Evolutionary conservation across 345 rosid genomes (phyloP), one percentile per base, ranked within the genome.

Genomic region (Eucalyptus curtisii): DNA sequence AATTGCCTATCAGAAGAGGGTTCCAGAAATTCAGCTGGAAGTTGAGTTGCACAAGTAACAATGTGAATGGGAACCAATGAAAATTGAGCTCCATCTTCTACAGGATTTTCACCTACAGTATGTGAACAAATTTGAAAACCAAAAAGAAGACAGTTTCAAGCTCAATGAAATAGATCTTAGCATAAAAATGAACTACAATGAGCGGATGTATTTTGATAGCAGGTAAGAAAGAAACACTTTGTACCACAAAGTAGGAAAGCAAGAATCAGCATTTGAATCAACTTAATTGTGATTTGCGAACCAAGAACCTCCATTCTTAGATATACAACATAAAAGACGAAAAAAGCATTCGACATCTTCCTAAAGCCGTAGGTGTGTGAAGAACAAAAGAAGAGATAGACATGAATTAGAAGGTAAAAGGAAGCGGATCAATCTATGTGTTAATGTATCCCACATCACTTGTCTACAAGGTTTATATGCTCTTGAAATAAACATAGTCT

Each of bases 21-120:
- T 88, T 95, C 90, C 89, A 96, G 86, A 92, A 97, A 97, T 42
- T 95, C 97, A 91, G 89, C 89, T 8, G 99, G 99, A 87, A 97
- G 99, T 90, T 96, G 96, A 89, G 93, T 93, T 57, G 97, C 93
- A 87, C 92, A 90, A 8, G 93, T 95, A 87, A 96, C 99, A 71
- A 96, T 90, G 82, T 92, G 92, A 85, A 96, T 91, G 13, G 98
- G 97, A 92, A 96, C 94, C 79, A 88, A 88, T 44, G 94, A 68
- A 22, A 57, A 47, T 31, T 76, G 92, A 86, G 92, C 92, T 89
- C 92, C 96, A 55, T 92, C 91, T 88, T 92, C 94, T 76, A 88
- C 87, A 85, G 92, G 89, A 86, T 91, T 91, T 16, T 92, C 95
- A n/a, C 94, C 97, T 93, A 87, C 85, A 86, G 86, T 7, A 86